Evolutionary conservation across 1,284 basidiomycete genomes (phyloP).

Genomic region (Amylostereum areolatum): DNA sequence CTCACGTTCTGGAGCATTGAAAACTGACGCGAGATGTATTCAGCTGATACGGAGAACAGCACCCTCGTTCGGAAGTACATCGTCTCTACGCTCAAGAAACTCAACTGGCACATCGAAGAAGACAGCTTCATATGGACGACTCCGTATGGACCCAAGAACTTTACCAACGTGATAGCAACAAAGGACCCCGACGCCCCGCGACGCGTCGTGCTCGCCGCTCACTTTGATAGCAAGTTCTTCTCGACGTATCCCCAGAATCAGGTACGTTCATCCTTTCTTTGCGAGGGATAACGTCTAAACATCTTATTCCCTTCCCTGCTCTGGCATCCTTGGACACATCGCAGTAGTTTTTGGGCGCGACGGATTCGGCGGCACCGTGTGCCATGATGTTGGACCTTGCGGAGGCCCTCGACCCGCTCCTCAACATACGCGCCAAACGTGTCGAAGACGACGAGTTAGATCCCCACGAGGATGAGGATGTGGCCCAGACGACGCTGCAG

Average conservation of each 20-base stretch:
- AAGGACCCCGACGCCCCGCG: constrained; percentile 83
- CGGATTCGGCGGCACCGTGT: constrained; percentile 94
- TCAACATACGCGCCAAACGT: constrained; percentile 57
- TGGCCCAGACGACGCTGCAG: constrained; percentile 82
- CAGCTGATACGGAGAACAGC: constrained; percentile 71
- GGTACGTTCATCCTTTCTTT: constrained; percentile 34
- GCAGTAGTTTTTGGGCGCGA: constrained; percentile 89
- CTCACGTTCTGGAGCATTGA: constrained; percentile 5
- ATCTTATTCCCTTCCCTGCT: background rate
- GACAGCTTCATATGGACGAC: constrained; percentile 79
- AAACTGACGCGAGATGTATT: background rate
- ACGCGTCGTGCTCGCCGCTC: constrained; percentile 86
- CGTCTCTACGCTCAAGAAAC: constrained; percentile 53
- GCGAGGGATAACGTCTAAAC: constrained; percentile 2
- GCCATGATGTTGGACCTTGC: constrained; percentile 91
- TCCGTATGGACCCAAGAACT: constrained; percentile 75
- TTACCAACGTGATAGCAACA: constrained; percentile 93
- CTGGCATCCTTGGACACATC: background rate
- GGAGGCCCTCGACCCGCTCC: constrained; percentile 66
- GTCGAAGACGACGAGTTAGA: constrained; percentile 39
- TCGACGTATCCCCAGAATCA: constrained; percentile 64
- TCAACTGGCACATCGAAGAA: constrained; percentile 85
- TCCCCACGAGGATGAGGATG: constrained; percentile 66
- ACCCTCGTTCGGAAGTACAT: constrained; percentile 79
- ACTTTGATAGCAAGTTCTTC: constrained; percentile 96